Base-by-base conservation (phyloP, 1,139 yeast species). In the Yamadazyma oceani region DNA sequence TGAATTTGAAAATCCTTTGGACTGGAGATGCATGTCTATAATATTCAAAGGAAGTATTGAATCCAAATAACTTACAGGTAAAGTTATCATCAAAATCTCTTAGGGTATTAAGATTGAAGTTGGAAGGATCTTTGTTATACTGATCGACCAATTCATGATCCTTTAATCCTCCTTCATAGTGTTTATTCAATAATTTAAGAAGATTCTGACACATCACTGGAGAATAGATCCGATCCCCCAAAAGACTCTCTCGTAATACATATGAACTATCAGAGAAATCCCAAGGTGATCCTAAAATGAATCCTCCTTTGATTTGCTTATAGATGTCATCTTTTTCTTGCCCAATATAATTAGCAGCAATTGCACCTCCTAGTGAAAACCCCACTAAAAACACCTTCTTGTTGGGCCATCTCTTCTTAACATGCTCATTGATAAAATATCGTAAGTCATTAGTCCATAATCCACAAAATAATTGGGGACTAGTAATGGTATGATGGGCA, bases 401-500 rank as follows among this genome's bases (percentile, higher is more conserved):
- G 37, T 73, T 59, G 4, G 83, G 82, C 68, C 75, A 78, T 39
- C 60, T 61, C 19, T 51, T 48, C 24, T 64, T 55, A 26, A 78
- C 58, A 37, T 71, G 63, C 43, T 74, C 78, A 42, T 70, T 70
- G 38, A 79, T 64, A 37, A 77, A 64, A 53, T 71, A 71, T 35
- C 85, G 60, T 37, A 79, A 58, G 53, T 79, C 85, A 49, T 79
- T 79, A 15, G 85, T 79, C 80, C 83, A 76, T 25, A 78, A 60
- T 2, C 81, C 85, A 49, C 76, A 74, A 57, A 76, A 79, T 31
- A 79, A 58, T 48, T 75, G 78, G 2, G 85, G 83, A 5, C 81
- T 69, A 2, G 83, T 74, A 38, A 78, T 66, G 16, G 75, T 66
- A 34, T 80, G 79, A 42, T 76, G 64, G 33, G 82, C 80, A 55